Percentiles rank a stretch among this genome's conserved stretches.
Conservation (phyloP, 2,329 filamentous ascomycete genomes). For the Botrytis fragariae region DNA sequence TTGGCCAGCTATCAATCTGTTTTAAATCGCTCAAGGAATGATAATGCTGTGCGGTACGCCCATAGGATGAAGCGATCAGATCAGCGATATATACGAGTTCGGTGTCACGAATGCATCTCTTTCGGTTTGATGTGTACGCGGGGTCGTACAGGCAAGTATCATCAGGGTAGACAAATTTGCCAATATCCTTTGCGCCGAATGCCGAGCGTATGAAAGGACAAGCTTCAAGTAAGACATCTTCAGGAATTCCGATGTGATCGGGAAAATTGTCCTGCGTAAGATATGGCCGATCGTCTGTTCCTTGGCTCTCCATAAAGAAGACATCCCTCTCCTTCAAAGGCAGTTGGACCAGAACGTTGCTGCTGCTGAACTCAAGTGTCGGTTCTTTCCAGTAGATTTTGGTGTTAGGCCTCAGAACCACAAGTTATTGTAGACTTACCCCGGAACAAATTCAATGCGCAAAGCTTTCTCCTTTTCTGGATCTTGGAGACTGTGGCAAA, state of each 20-base stretch:
- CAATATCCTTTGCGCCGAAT: background rate
- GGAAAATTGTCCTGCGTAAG: background rate
- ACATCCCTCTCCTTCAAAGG: background rate
- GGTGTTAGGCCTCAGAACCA: background rate
- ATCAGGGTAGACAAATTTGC: background rate
- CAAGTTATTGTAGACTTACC: background rate
- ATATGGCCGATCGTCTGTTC: background rate
- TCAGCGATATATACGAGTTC: background rate
- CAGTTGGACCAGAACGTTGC: background rate
- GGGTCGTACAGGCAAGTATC: background rate
- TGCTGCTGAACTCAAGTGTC: background rate
- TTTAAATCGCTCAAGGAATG: background rate
- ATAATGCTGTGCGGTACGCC: background rate
- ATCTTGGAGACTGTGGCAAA: background rate
- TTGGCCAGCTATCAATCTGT: background rate
- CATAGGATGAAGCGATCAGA: background rate
- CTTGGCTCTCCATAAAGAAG: background rate
- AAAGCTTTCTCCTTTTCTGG: background rate
- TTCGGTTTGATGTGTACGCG: background rate
- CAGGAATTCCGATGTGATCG: background rate
- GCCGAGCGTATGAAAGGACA: background rate
- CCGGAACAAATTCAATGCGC: background rate
- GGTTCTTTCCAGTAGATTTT: background rate
- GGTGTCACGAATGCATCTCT: background rate
- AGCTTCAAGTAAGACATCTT: background rate